Base-by-base conservation (phyloP, 805 yeast species). In the Pichia paraexigua region DNA sequence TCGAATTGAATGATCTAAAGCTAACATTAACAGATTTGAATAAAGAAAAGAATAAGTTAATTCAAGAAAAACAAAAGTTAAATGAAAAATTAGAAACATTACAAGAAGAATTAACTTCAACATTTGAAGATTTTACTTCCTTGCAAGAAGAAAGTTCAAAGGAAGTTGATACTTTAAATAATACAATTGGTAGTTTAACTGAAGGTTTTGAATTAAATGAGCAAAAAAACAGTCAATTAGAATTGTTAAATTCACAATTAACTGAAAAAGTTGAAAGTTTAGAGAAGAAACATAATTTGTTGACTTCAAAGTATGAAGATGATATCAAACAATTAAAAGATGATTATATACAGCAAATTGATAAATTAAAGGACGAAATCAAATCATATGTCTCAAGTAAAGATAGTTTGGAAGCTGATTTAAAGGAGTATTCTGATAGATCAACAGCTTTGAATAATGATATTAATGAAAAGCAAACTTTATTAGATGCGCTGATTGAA, bases 151-250 rank as follows among this genome's bases (percentile, higher is more conserved):
- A 61, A 42, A 48, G 61, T 4, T 24, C 55, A 5, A 56, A 53
- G 13, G 62, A 63, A 25, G 44, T 56, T 21, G 55, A 58, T 3
- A 55, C 56, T 1, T 61, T 79, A 18, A 78, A 78, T 1, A 53
- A 59, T 5, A 63, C 63, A 32, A 55, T 69, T 21, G 65, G 60
- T 35, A 56, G 57, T 15, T 53, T 67, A 43, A 61, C 64, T n/a
- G 54, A 50, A 17, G 52, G 53, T 22, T 32, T 55, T 24, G 56
- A 52, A 15, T 21, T 41, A 1, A 45, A 51, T 22, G 49, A 52
- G 27, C 52, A 52, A 9, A 30, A 43, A 25, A 57, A 57, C 20
- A 46, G 43, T 7, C 49, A 42, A 5, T 37, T 62, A 11, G 48
- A 47, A 15, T 41, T 32, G 1, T 18, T 17, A 9, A 32, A 58